Base-by-base conservation (phyloP, 768 basidiomycete genomes). In the Antrodiella citrinella region DNA sequence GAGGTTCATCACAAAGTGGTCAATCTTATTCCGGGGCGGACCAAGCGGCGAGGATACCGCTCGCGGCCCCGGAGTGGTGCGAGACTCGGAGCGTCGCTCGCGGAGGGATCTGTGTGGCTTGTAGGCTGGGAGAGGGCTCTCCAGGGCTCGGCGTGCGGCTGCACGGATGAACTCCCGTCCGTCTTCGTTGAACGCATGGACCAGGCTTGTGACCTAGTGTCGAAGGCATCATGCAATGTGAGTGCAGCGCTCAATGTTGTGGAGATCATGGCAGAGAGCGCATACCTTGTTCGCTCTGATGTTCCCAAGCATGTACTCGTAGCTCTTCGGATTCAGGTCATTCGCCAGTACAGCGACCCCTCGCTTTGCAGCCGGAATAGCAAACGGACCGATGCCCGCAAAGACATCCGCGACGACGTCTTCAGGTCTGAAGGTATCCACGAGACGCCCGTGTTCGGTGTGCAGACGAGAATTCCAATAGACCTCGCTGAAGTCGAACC, bases 391-490 rank as follows among this genome's bases (percentile, higher is more conserved):
- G 2, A 99, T 94, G 12, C 96, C 96, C 0, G 96, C 96, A 64
- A 98, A 94, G 24, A 90, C 92, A 63, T 99, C 96, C 2, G 82
- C 93, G 20, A 98, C 67, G 18, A 98, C 78, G 47, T 91, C 90
- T 21, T 82, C 74, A 0, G 82, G 78, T 22, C 74, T 63, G 67
- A 97, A 94, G 26, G 74, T 56, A 15, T 75, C 64, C 39, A 98
- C 87, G 13, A 99, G 73, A 2, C 94, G 84, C 22, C 82, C 80
- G 61, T 99, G 96, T 62, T 99, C 96, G 3, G 83, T 82, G 51
- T 91, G 87, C 26, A 99, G 70, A 30, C 96, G 83, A 13, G 94
- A 95, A 70, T 99, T 99, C 94, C 94, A 99, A 67, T 99, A 99
- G 11, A 98, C 96, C 62, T 83, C 75, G 4, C 86, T 83, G 62